Percentiles rank a stretch among this genome's conserved stretches.
These are phyloP conservation scores for Macrolepiota fuliginosa DNA, from an alignment of 768 basidiomycete species.

Conservation along the genomic window DNA sequence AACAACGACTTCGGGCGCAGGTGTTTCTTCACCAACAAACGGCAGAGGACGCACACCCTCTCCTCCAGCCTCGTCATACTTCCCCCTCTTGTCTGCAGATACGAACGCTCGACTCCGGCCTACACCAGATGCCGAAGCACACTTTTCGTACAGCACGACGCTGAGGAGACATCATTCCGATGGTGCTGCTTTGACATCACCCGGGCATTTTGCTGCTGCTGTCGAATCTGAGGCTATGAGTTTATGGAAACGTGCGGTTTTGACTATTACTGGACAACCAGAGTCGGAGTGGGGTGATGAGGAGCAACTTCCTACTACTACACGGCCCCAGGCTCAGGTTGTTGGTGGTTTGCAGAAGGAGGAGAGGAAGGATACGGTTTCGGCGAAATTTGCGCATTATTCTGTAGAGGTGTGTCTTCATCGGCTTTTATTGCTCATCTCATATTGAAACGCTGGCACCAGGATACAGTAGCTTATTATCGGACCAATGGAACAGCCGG, in stretches of 20 bases:
- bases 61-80: constrained; percentile 83
- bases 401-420: constrained; percentile 54
- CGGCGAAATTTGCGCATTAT: constrained; percentile 65
- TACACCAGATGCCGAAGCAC: constrained; percentile 60
- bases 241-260: constrained; percentile 48
- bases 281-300: constrained; percentile 38
- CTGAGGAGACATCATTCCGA: constrained; percentile 66
- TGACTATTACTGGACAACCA: constrained; percentile 36
- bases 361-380: constrained; percentile 50
- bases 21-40: neutral
- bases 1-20: constrained; percentile 16
- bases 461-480: constrained; percentile 78
- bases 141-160: constrained; percentile 84
- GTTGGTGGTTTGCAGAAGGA: constrained; percentile 23
- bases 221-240: constrained; percentile 47
- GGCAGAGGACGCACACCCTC: constrained; percentile 39
- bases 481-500: constrained; percentile 62
- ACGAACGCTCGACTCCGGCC: constrained; percentile 50
- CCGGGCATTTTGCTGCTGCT: constrained; percentile 44
- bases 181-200: constrained; percentile 39
- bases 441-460: constrained; percentile 8
- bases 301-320: constrained; percentile 9
- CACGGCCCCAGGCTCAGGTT: constrained; percentile 18
- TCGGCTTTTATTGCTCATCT: constrained; percentile 4
- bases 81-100: constrained; percentile 55